Base-by-base conservation (phyloP, 306 rosid species). In the Rosa lucieae region DNA sequence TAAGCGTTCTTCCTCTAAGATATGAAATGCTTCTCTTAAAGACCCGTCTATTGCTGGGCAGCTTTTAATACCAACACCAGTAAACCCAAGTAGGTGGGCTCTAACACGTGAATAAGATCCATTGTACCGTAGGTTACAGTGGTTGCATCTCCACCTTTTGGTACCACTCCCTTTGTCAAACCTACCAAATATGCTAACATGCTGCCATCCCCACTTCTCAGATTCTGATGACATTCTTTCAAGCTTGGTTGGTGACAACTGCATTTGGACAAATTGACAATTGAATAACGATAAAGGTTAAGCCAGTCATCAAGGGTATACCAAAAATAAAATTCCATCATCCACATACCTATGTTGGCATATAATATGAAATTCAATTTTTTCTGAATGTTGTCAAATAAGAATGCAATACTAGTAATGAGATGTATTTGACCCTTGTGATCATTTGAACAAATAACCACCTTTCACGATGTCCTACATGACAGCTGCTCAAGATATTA, bases 161-260 rank as follows among this genome's bases (percentile, higher is more conserved):
- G 94, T 86, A 29, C 90, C 92, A 18, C 90, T 86, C 82, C 90
- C 91, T 82, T 88, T 90, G 82, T 90, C 94, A 76, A 90, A 88
- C 26, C 94, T 91, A 77, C 90, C 90, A 69, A 88, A 88, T 78
- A 88, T 85, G 80, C 85, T 84, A 32, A 88, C 94, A 70, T 90
- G 94, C 74, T 86, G 86, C 89, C 90, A 88, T 40, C 88, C 88
- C 90, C 92, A 88, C 80, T 86, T 90, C 71, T 89, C 91, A 70
- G 85, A 87, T 46, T 88, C 83, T 2, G 84, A 74, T 40, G 82
- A 82, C 94, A 88, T 86, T 66, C 58, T 52, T 86, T 75, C 84
- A 69, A 59, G 37, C 46, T n/a, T 21, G 17, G 62, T 8, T 72
- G 55, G 15, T 2, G 67, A 62, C 43, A 18, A 72, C 77, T 71